Conservation (phyloP, 169 alveolate genomes). For the Cryptosporidium sp. region DNA sequence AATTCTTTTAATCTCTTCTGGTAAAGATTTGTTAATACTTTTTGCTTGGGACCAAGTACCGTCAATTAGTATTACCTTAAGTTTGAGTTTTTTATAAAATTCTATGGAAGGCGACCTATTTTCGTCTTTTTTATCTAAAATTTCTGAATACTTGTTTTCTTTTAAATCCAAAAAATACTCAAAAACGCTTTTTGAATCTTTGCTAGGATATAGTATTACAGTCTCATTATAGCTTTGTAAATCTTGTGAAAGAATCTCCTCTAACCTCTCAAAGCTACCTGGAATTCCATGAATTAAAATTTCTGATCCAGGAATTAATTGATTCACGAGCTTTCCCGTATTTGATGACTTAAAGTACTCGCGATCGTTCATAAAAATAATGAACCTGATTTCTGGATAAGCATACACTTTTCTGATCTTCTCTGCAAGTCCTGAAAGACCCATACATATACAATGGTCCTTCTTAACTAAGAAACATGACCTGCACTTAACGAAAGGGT, state of each 20-base stretch:
- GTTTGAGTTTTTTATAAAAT: not conserved
- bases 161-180: not conserved
- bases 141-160: not conserved
- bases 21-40: conserved; percentile 49
- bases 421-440: not conserved
- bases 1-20: conserved; percentile 25
- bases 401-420: not conserved
- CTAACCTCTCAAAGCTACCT: conserved; percentile 1
- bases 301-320: conserved; percentile 37
- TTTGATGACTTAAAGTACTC: conserved; percentile 64
- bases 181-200: conserved; percentile 3
- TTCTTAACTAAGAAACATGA: conserved; percentile 50
- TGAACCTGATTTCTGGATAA: conserved; percentile 34
- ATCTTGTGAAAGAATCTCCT: not conserved
- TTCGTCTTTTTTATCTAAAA: not conserved
- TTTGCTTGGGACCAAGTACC: conserved; percentile 75
- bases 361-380: conserved; percentile 43
- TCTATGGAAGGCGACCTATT: not conserved
- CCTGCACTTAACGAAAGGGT: conserved; percentile 26
- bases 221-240: conserved; percentile 2
- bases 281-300: conserved; percentile 43
- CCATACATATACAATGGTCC: conserved; percentile 42
- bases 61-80: conserved; percentile 43
- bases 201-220: conserved; percentile 34
- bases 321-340: conserved; percentile 46